Base-by-base conservation (phyloP, 148 eudicot species). In the Fagopyrum homotropicum region DNA sequence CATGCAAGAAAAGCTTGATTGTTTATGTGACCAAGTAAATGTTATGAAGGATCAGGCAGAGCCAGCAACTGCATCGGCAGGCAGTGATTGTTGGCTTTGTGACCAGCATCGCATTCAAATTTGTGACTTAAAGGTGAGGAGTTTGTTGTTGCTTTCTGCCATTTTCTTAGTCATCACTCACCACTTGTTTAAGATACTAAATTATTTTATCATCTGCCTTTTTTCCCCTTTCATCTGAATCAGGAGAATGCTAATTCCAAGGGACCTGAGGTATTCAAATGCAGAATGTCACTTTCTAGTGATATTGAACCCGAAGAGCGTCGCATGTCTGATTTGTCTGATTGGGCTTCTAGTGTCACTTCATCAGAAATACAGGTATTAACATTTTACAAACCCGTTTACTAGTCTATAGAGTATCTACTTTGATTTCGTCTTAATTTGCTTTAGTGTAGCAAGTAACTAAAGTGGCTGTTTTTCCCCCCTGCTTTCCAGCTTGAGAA, bases 321-420 rank as follows among this genome's bases (percentile, higher is more conserved):
- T 5, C 97, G 97, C 59, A 87, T 91, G 97, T 94, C 97, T 78
- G 96, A 90, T 83, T 76, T 88, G 82, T 91, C 98, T n/a, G 98
- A 94, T 81, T 91, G 93, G 98, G 91, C 89, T 72, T 85, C 90
- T 14, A 91, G 96, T 76, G 81, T 87, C 68, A 78, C 89, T 75
- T 91, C 97, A 55, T 85, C 89, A 17, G 97, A 91, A 76, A 72
- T 85, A 57, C 93, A 88, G 88, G 98, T 93, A 22, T 60, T 60
- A 22, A 11, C 35, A 14, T 26, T 10, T 26, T 52, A 11, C 9
- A 26, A 60, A 60, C 4, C 29, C 61, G 29, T 57, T 57, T 17
- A 6, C 63, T 19, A 16, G 10, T 9, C 55, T 9, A 6, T 19
- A 17, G 3, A 57, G 64, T 30, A 19, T 5, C 35, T 30, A 0